Evolutionary conservation across 495 filamentous ascomycete species (phyloP), one percentile per base, ranked within the genome.

Genomic region (Antarctomyces pellizariae): DNA sequence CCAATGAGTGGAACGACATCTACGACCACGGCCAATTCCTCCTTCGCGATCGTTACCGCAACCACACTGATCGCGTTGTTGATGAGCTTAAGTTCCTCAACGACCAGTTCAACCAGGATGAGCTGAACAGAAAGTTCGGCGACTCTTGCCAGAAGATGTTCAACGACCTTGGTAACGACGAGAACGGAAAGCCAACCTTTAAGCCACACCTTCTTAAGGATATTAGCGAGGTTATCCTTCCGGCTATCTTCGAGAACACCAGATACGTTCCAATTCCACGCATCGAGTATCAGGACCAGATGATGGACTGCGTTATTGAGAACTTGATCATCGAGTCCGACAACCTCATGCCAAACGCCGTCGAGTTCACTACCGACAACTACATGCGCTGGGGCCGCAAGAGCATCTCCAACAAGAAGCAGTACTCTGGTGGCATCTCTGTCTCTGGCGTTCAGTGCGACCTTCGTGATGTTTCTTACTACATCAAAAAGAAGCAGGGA

Each of bases 351-450:
- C 86, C 86, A 20, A 97, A 97, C 46, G 68, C 90, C 2, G 50
- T 93, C 14, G 89, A 97, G 42, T 65, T 95, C 39, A 67, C 68
- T 24, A 76, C 65, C 44, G 84, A 97, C 52, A 91, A 93, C 54
- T 90, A 90, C 56, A 82, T 80, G 64, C 71, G 77, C 34, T 93
- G 75, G 64, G 89, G 86, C 13, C 78, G 86, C 39, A 92, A 86
- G 71, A 62, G 59, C 32, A 56, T 72, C 26, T 60, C 64, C 46
- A 91, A 61, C 64, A 79, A 67, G 54, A 70, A 64, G 37, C 69
- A 71, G 46, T 79, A 91, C 49, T 71, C 75, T 38, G 54, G 79
- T 21, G 71, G 83, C 57, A 56, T 95, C 23, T 73, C 75, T 19
- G 74, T 76, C 3, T 86, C 79, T 26, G 82, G 83, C 11, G 64